Evolutionary conservation across 1,284 basidiomycete species (phyloP).

Genomic region (Ustilago hordei): DNA sequence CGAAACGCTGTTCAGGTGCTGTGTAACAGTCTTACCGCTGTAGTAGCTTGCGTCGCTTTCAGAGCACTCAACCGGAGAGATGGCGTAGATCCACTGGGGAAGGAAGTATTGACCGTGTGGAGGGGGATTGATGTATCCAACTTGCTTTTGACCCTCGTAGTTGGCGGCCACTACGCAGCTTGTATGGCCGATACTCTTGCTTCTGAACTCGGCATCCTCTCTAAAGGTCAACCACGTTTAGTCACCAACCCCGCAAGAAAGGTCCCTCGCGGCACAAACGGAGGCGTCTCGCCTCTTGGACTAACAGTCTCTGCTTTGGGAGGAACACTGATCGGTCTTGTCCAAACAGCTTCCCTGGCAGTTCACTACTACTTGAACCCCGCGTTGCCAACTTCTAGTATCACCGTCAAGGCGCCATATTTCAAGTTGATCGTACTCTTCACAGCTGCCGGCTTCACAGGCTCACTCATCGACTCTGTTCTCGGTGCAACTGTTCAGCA

Average conservation of each 20-base stretch:
- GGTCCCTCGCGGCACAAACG: constrained; percentile 92
- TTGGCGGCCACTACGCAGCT: constrained; percentile 55
- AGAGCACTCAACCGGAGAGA: constrained; percentile 4
- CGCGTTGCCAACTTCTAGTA: background rate
- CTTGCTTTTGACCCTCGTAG: constrained; percentile 33
- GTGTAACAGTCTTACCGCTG: constrained; percentile 51
- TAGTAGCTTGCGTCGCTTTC: constrained; percentile 23
- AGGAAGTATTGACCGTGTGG: background rate
- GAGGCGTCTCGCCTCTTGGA: constrained; percentile 82
- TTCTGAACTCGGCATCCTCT: constrained; percentile 63
- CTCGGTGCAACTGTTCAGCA: constrained; percentile 88
- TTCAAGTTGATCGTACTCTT: constrained; percentile 75
- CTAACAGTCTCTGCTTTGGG: constrained; percentile 80
- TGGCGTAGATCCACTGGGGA: constrained; percentile 19
- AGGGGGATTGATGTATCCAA: constrained; percentile 2
- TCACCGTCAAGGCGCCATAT: constrained; percentile 63
- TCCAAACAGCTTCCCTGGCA: constrained; percentile 74
- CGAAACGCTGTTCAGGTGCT: constrained; percentile 57
- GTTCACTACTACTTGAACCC: constrained; percentile 13
- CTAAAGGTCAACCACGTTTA: constrained; percentile 45
- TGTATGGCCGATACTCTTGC: constrained; percentile 66
- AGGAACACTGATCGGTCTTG: constrained; percentile 72
- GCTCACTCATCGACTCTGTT: constrained; percentile 74
- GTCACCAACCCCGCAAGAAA: constrained; percentile 78
- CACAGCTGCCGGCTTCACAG: constrained; percentile 67